Base-by-base conservation (phyloP, 129 eudicot genomes). In the Flaveria sonorensis region DNA sequence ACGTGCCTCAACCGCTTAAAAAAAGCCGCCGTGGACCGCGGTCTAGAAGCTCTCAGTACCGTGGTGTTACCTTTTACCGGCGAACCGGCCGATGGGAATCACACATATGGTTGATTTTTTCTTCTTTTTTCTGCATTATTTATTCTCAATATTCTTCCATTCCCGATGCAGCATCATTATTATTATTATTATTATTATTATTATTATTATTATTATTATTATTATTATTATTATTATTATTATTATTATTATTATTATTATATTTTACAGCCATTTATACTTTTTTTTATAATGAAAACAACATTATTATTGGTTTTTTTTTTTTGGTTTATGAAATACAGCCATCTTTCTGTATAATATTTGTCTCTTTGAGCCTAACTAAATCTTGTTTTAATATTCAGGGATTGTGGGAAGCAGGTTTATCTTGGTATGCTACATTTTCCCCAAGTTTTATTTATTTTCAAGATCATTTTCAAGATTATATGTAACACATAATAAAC, bases 21-120 rank as follows among this genome's bases (percentile, higher is more conserved):
- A 92, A 93, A 77, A 90, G 95, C 86, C 92, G 98, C 19, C 92
- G 98, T 13, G 98, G 98, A 13, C 98, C 98, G 13, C 78, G 96
- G 78, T 93, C 98, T 45, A 79, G 96, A 51, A 93, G 98, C 43
- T 93, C 98, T 1, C 98, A 93, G 73, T 93, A 93, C 64, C 90
- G 98, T 0, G 98, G 98, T 2, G 98, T 93, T 55, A 93, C 98
- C 42, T 93, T 88, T 81, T 93, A 93, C 87, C 90, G 98, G 79
- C 83, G 98, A 42, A 92, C 98, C 61, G 98, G 98, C 85, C 90
- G 98, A 21, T 92, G 98, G 98, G 98, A 92, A 74, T 90, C 98
- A 0, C 98, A 93, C 52, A 93, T 93, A 83, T 93, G 98, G 98
- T 90, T 68, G 13, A 28, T 50, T 64, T 66, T 81, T 75, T 36